Base-by-base conservation (phyloP, 2,329 filamentous ascomycete species). In the Lasiodiplodia hormozganensis region DNA sequence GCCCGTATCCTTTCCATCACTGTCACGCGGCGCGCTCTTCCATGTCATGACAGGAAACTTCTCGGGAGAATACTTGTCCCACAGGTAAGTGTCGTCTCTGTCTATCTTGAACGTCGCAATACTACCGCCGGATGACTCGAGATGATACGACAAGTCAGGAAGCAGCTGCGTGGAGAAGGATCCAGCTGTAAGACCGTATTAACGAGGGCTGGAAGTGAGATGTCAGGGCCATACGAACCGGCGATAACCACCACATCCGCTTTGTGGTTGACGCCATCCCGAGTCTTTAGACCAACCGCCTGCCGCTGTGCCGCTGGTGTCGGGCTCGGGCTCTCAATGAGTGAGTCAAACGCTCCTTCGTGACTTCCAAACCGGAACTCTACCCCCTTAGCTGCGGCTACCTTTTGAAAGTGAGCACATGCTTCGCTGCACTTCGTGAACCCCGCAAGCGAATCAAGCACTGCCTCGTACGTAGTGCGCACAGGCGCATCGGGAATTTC, bases 401-500 rank as follows among this genome's bases (percentile, higher is more conserved):
- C 11, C 56, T 18, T 43, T 25, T 58, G 56, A 3, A 58, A 43
- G 23, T 58, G 21, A 7, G 36, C 34, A 25, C 56, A 58, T 2
- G 56, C 56, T 8, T 58, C 36, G 21, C 56, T 58, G 36, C 56
- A 58, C 16, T 23, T 58, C 21, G 56, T 58, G 12, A 43, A 58
- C 5, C 56, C 36, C 36, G 56, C 56, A 18, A 58, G 34, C 2
- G 56, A 58, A 11, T 58, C 56, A 28, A 58, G 56, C 18, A 58
- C 56, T 0, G 56, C 56, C 11, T 58, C 56, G 18, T 43, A 58
- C 2, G 34, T 58, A 7, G 25, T 18, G 6, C 25, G 36, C 28
- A 1, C 25, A 1, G 56, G n/a, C 4, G n/a, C 56, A 8, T 18
- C 36, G 7, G 56, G 36, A n/a, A 58, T 58, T 11, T 25, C n/a